phyloP scores from a whole-genome alignment of 164 flowering plant genomes.

The Euptelea pleiosperma region DNA sequence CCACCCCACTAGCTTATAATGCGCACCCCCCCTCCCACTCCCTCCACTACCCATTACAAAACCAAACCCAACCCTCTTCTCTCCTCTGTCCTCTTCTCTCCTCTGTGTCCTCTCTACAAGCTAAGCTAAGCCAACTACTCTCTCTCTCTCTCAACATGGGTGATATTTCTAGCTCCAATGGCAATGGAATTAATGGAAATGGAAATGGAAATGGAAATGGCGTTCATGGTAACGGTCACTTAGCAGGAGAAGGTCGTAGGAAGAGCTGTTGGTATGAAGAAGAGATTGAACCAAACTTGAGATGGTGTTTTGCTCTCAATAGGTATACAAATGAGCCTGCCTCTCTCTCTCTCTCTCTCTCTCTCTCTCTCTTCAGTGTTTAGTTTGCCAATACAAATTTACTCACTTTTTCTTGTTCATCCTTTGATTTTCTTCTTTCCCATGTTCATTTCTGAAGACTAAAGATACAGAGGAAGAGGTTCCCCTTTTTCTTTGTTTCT shows the following conservation, averaged over 20 bases:
- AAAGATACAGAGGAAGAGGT: not conserved
- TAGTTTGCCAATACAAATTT: too few relatives aligned
- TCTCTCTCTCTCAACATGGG: slow-evolving; percentile 41
- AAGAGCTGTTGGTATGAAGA: slow-evolving; percentile 97
- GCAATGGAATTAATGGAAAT: slow-evolving; percentile 23
- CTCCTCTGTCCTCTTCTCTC: slow-evolving; percentile 7
- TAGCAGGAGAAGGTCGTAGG: slow-evolving; percentile 43
- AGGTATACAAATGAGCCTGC: slow-evolving; percentile 36
- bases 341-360: not conserved
- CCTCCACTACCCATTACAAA: slow-evolving; percentile 1
- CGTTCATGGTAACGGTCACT: slow-evolving; percentile 32
- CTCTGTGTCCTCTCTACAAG: slow-evolving; percentile 9
- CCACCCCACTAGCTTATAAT: slow-evolving; percentile 23
- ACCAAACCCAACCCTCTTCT: not conserved
- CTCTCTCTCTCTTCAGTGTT: not conserved
- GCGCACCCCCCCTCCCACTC: slow-evolving; percentile 5
- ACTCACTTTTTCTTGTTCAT: too few relatives aligned
- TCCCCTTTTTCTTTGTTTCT: not conserved
- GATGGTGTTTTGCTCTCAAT: slow-evolving; percentile 87
- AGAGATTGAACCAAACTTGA: slow-evolving; percentile 77
- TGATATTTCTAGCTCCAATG: slow-evolving; percentile 50
- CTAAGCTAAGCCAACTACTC: too few relatives aligned
- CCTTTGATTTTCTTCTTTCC: not conserved
- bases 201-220: slow-evolving; percentile 36
- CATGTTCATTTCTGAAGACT: not conserved